These are phyloP conservation scores for Lactarius evosmus DNA, from an alignment of 768 basidiomycete species.

Conservation along the genomic window DNA sequence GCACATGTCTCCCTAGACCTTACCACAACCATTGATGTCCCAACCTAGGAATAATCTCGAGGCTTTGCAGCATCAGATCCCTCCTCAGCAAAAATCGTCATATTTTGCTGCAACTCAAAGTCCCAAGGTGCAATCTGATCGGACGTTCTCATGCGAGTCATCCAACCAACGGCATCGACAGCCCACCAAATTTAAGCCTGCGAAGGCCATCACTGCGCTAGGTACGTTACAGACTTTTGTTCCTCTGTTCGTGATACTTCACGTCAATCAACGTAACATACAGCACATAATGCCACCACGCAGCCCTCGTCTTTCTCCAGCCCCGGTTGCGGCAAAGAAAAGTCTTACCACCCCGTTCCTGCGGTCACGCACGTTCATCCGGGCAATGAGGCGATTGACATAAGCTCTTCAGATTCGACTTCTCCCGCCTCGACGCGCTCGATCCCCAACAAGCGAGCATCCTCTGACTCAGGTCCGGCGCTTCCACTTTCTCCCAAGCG, in stretches of 20 bases:
- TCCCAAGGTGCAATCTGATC: slow-evolving; percentile 18
- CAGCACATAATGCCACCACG: not conserved
- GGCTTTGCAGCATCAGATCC: slow-evolving; percentile 21
- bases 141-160: not conserved
- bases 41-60: slow-evolving; percentile 30
- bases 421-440: slow-evolving; percentile 10
- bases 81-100: slow-evolving; percentile 16
- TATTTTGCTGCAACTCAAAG: slow-evolving; percentile 16
- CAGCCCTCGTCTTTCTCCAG: slow-evolving; percentile 18
- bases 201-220: slow-evolving; percentile 10
- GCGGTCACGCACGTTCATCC: not conserved
- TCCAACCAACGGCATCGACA: not conserved
- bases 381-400: slow-evolving; percentile 24
- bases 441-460: slow-evolving; percentile 17
- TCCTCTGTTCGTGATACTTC: not conserved
- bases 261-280: not conserved
- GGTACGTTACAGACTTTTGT: not conserved
- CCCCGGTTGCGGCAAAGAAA: slow-evolving; percentile 21
- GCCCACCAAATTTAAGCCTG: slow-evolving; percentile 28
- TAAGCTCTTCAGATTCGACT: slow-evolving; percentile 16
- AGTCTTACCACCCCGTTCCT: slow-evolving; percentile 8
- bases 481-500: slow-evolving; percentile 17
- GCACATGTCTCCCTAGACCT: not conserved
- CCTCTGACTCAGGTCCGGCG: slow-evolving; percentile 6
- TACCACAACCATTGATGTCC: slow-evolving; percentile 22